Evolutionary conservation across 2,329 filamentous ascomycete genomes (phyloP), one percentile per base, ranked within the genome.

Genomic region (Pseudogymnoascus sp.): DNA sequence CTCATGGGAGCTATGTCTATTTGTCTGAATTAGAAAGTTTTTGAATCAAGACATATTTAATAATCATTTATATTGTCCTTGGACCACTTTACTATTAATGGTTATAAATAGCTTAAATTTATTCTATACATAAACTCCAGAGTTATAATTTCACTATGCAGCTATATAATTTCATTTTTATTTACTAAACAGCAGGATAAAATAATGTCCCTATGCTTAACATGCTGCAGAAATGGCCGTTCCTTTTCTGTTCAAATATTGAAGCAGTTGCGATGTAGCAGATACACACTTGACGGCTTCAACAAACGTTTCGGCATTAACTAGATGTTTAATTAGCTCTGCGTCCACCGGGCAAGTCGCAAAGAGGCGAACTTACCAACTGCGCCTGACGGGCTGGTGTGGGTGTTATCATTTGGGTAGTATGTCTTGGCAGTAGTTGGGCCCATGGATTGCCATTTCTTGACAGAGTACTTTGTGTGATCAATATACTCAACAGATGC

Each of bases 401-500:
- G 69, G 9, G 70, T 72, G 15, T 69, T 68, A 61, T 71, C 70
- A 13, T 67, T 59, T n/a, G 69, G 70, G 61, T 62, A 71, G 58
- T 68, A 68, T 13, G 66, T 67, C 62, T 65, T 68, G 7, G 68
- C 63, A 40, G 61, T 64, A 2, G 58, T 63, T 4, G 63, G 37
- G 8, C 70, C 70, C 35, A 69, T 42, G 5, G 62, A 40, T 64
- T 70, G 70, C 35, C 65, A 68, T 36, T 60, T 35, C 29, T 48
- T 63, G 12, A 69, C 69, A 21, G 64, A 66, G 60, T 69, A 70
- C 29, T 61, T 63, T n/a, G 69, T 71, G 48, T 71, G 69, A 42
- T 71, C 68, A 27, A 71, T 58, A 55, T 66, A 71, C 21, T 65
- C 64, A 3, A 70, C 64, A 7, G 62, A 63, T 40, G 58, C 58